Conservation (phyloP, 805 yeast genomes). For the Tetrapisispora phaffii region DNA sequence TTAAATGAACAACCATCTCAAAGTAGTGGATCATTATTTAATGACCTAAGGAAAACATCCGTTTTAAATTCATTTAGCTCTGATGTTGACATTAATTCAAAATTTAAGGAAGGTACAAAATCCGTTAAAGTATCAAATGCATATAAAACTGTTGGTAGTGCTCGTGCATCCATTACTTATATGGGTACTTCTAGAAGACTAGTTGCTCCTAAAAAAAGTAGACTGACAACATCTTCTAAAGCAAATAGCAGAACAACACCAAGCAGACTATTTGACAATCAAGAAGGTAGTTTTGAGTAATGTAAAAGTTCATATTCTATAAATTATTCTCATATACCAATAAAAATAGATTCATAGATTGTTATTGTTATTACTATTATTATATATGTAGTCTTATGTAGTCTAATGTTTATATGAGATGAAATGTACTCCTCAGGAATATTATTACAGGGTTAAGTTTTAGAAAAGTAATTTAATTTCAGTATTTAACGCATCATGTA, state of each 20-base stretch:
- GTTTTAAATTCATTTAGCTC: constrained; percentile 38
- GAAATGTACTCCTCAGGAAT: not conserved
- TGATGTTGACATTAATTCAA: constrained; percentile 30
- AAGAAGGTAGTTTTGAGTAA: constrained; percentile 16
- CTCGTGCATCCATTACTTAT: constrained; percentile 49
- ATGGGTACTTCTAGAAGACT: constrained; percentile 34
- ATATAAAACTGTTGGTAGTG: constrained; percentile 45
- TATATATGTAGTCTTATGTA: not conserved
- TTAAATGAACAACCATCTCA: constrained; percentile 3
- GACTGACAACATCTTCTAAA: not conserved
- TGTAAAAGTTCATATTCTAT: not conserved
- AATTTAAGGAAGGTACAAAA: constrained; percentile 34
- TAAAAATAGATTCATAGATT: not conserved
- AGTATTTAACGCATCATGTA: constrained; percentile 25
- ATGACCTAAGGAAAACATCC: constrained; percentile 33
- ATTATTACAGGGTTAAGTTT: not conserved
- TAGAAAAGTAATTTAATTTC: constrained; percentile 12
- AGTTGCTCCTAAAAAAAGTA: constrained; percentile 16
- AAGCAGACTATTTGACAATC: constrained; percentile 12
- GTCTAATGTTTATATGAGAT: not conserved
- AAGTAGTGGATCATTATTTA: constrained; percentile 10
- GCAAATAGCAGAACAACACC: not conserved
- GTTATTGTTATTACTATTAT: too few relatives aligned
- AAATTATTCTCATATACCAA: too few relatives aligned
- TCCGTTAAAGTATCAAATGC: constrained; percentile 44